Evolutionary conservation across 352 stramenopile genomes (phyloP).

Genomic region (Globisporangium lucens): DNA sequence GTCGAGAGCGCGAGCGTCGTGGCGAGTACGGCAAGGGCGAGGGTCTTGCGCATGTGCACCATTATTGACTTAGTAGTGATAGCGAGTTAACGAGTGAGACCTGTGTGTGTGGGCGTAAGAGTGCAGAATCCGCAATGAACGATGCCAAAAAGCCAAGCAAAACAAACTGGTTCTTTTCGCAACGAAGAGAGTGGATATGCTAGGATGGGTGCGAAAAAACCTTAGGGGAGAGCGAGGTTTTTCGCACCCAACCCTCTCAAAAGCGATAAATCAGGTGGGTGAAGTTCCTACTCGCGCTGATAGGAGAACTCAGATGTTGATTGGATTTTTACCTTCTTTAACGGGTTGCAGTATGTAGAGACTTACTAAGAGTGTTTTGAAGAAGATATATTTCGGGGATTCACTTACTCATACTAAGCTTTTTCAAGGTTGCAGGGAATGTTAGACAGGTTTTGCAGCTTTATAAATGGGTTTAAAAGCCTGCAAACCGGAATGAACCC

Average conservation of each 20-base stretch:
- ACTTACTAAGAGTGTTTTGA: too few relatives aligned
- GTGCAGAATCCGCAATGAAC: constrained; percentile 15
- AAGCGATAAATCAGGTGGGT: constrained; percentile 18
- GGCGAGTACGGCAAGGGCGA: constrained; percentile 18
- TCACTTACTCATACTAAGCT: too few relatives aligned
- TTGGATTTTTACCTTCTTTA: neutral
- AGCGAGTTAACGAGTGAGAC: neutral
- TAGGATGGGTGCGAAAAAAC: constrained; percentile 15
- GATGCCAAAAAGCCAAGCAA: neutral
- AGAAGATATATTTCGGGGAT: neutral
- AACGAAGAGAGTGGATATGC: neutral
- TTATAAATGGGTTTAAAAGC: neutral
- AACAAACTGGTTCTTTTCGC: constrained; percentile 4
- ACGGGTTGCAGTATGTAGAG: neutral
- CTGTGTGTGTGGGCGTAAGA: neutral
- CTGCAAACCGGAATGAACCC: neutral
- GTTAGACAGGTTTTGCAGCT: too few relatives aligned
- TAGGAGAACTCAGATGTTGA: constrained; percentile 7
- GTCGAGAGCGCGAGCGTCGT: constrained; percentile 14
- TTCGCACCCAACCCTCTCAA: constrained; percentile 6
- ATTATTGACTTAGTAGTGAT: constrained; percentile 4
- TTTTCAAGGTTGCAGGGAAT: too few relatives aligned
- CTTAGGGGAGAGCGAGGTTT: neutral
- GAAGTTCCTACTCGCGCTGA: neutral
- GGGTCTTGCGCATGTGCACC: constrained; percentile 21